Evolutionary conservation across 2,329 filamentous ascomycete species (phyloP).

Genomic region (Neonectria sp.): DNA sequence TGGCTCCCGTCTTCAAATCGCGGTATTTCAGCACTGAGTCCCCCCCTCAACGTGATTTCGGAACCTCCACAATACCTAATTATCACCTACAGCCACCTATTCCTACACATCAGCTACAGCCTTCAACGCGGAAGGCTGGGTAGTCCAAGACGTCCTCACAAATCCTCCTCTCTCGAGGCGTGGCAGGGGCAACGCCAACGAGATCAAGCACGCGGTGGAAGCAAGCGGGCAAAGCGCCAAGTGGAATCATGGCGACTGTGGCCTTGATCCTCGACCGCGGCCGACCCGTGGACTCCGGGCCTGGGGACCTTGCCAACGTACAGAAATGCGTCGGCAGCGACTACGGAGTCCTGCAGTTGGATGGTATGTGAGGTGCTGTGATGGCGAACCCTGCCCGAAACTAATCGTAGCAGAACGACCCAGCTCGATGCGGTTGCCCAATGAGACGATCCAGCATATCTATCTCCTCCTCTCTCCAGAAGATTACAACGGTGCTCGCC

Average conservation of each 20-base stretch:
- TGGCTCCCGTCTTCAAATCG: neutral
- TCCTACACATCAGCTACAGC: constrained; percentile 11
- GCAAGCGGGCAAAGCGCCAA: constrained; percentile 11
- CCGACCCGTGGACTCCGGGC: constrained; percentile 28
- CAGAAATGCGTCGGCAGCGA: constrained; percentile 31
- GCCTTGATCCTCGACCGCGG: constrained; percentile 35
- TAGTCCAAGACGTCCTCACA: constrained; percentile 47
- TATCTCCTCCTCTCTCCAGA: constrained; percentile 51
- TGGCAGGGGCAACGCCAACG: constrained; percentile 37
- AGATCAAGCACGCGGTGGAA: constrained; percentile 28
- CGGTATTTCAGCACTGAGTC: neutral
- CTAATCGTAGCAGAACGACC: constrained; percentile 31
- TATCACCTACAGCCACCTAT: constrained; percentile 12
- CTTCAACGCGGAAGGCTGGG: constrained; percentile 26
- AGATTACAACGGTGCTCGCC: constrained; percentile 73
- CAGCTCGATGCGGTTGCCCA: constrained; percentile 49
- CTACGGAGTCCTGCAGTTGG: constrained; percentile 15
- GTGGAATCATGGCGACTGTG: constrained; percentile 32
- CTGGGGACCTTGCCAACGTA: constrained; percentile 29
- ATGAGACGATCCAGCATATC: constrained; percentile 57
- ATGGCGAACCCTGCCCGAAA: neutral
- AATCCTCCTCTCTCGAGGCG: constrained; percentile 48
- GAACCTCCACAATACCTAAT: neutral
- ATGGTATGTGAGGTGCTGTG: constrained; percentile 22
- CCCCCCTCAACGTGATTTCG: neutral